These are phyloP conservation scores for Aspergillus melleus DNA, from an alignment of 2,329 filamentous ascomycete genomes.

Conservation along the genomic window DNA sequence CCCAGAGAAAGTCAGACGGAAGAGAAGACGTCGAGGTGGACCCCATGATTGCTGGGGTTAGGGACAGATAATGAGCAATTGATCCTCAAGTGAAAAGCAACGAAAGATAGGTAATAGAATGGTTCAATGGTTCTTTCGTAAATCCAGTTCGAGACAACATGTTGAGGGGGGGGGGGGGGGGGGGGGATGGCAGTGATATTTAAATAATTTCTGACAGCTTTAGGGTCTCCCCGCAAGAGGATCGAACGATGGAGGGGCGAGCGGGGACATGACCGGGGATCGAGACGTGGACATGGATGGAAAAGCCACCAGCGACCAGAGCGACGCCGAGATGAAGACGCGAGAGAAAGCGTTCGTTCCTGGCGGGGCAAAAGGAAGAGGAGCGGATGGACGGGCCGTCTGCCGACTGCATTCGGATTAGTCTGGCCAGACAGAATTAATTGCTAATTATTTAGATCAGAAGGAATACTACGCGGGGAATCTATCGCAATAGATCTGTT, in stretches of 20 bases:
- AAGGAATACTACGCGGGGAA: not conserved
- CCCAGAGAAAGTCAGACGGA: conserved; percentile 72
- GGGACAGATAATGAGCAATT: conserved; percentile 3
- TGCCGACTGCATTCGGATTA: conserved; percentile 12
- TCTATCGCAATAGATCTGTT: not conserved
- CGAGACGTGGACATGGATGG: not conserved
- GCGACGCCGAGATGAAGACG: conserved; percentile 1
- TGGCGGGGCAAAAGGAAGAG: conserved; percentile 3
- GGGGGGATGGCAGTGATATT: conserved; percentile 18
- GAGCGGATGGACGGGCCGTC: conserved; percentile 19
- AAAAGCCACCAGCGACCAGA: not conserved
- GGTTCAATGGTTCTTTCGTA: not conserved
- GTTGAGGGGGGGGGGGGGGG: conserved; percentile 6
- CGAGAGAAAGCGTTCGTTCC: conserved; percentile 4
- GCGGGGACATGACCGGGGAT: conserved; percentile 5
- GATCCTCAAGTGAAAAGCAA: not conserved
- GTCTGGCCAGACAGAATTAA: not conserved
- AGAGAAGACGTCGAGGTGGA: conserved; percentile 42
- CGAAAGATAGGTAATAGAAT: not conserved
- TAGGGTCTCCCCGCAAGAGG: not conserved
- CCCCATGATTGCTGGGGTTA: conserved; percentile 22
- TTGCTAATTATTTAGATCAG: not conserved
- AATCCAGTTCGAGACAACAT: not conserved
- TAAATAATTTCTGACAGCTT: conserved; percentile 4
- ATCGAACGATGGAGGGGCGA: conserved; percentile 10